Evolutionary conservation across 441 rosid genomes (phyloP), one percentile per base, ranked within the genome.

Genomic region (Populus hybrid): DNA sequence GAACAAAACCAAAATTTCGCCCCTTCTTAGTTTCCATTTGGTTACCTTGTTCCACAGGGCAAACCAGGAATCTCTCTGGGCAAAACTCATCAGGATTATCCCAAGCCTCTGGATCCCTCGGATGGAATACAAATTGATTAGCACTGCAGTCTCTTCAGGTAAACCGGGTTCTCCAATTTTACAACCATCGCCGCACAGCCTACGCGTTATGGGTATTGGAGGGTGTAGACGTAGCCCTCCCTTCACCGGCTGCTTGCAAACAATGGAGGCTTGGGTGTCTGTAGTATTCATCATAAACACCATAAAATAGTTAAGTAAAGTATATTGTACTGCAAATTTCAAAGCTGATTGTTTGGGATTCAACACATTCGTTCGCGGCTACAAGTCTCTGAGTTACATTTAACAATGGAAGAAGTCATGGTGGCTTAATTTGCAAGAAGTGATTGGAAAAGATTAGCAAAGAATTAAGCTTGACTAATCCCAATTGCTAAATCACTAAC

Each of bases 81-180:
- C 30, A 76, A 67, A 83, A 85, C 67, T 82, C 38, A 0, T 79
- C 65, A 14, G 87, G 86, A 10, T 79, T 70, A 20, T 84, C 85
- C 90, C 87, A 85, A 46, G 50, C 32, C 8, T 75, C 16, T 8
- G 84, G 86, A 68, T 88, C 88, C 73, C 86, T 84, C 85, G 82
- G 77, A 86, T 82, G 9, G 89, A 81, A 74, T 79, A 86, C 5
- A 79, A 8, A 65, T 85, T 88, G n/a, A 85, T 76, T 1, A 81
- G 28, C 42, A 85, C 75, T 3, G 83, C 63, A 14, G 86, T 81
- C 20, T 78, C 72, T 36, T 77, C 75, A 0, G 84, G 81, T 69
- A 82, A 78, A 40, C 75, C 74, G 67, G 28, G 84, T 42, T 80
- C 87, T 78, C 71, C 79, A 46, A 86, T 80, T 46, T 61, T 79